phyloP scores from a whole-genome alignment of 495 filamentous ascomycete species.

The Xylaria bambusicola region DNA sequence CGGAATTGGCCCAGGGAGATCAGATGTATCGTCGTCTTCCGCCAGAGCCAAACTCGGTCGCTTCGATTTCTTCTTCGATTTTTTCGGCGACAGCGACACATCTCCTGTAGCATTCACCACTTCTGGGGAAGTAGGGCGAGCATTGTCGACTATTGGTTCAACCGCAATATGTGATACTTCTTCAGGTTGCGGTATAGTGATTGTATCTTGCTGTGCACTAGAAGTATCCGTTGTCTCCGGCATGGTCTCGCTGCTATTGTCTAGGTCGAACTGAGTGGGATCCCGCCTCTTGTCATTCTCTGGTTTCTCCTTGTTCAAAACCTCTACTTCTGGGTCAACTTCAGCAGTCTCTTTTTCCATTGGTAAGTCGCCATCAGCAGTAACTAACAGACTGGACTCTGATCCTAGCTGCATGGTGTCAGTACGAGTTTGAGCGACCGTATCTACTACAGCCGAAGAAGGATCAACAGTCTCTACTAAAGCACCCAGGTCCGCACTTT shows the following conservation, averaged over 20 bases:
- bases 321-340: conserved; percentile 12
- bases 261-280: conserved; percentile 17
- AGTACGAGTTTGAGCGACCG: background rate
- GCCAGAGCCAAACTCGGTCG: background rate
- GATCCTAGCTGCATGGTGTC: background rate
- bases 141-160: conserved; percentile 3
- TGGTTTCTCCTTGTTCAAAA: background rate
- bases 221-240: conserved; percentile 10
- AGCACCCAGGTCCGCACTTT: background rate
- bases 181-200: background rate
- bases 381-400: background rate
- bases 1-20: background rate
- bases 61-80: conserved; percentile 1
- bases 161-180: conserved; percentile 5
- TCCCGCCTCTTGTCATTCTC: conserved; percentile 22
- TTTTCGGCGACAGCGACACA: background rate
- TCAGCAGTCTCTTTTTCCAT: conserved; percentile 15
- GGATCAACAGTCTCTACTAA: background rate
- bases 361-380: conserved; percentile 10
- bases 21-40: conserved; percentile 12
- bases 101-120: conserved; percentile 3
- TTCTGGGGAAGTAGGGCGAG: conserved; percentile 4
- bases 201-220: conserved; percentile 10
- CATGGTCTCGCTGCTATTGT: conserved; percentile 2
- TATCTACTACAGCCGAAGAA: background rate